These are phyloP conservation scores for Microsporum ferrugineum DNA, from an alignment of 2,329 filamentous ascomycete genomes.

Conservation along the genomic window DNA sequence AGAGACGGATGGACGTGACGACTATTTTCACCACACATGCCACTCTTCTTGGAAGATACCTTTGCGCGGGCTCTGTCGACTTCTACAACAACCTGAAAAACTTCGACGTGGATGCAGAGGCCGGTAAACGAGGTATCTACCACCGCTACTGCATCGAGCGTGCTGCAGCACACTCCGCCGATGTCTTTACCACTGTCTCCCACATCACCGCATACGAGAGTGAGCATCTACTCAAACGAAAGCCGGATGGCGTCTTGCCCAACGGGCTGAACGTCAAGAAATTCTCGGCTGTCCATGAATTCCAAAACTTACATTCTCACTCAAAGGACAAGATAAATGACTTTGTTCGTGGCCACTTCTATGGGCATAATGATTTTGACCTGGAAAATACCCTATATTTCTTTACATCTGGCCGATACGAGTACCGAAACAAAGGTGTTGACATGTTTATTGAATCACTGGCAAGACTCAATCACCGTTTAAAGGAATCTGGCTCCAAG, in stretches of 20 bases:
- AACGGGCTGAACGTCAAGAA: constrained; percentile 98
- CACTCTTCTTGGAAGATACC: constrained; percentile 85
- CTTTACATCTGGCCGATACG: constrained; percentile 93
- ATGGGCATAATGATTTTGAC: constrained; percentile 95
- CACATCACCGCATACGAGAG: constrained; percentile 98
- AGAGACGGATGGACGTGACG: constrained; percentile 86
- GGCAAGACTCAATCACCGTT: constrained; percentile 82
- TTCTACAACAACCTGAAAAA: constrained; percentile 98
- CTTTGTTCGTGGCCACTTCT: constrained; percentile 96
- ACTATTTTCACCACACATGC: constrained; percentile 99
- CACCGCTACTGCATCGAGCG: constrained; percentile 97
- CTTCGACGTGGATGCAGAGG: constrained; percentile 93
- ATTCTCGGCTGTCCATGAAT: constrained; percentile 96
- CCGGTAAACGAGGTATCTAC: constrained; percentile 95
- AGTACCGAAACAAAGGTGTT: constrained; percentile 96
- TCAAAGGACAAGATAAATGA: constrained; percentile 97
- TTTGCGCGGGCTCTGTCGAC: constrained; percentile 93
- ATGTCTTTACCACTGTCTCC: constrained; percentile 97
- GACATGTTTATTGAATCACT: constrained; percentile 99
- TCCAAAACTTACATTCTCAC: constrained; percentile 94
- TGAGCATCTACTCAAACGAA: constrained; percentile 92
- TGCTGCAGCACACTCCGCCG: constrained; percentile 77
- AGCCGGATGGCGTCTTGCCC: constrained; percentile 89
- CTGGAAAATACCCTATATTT: constrained; percentile 94
- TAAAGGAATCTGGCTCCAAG: constrained; percentile 76